These are phyloP conservation scores for Trichoderma semiorbis DNA, from an alignment of 2,329 filamentous ascomycete genomes.

Conservation along the genomic window DNA sequence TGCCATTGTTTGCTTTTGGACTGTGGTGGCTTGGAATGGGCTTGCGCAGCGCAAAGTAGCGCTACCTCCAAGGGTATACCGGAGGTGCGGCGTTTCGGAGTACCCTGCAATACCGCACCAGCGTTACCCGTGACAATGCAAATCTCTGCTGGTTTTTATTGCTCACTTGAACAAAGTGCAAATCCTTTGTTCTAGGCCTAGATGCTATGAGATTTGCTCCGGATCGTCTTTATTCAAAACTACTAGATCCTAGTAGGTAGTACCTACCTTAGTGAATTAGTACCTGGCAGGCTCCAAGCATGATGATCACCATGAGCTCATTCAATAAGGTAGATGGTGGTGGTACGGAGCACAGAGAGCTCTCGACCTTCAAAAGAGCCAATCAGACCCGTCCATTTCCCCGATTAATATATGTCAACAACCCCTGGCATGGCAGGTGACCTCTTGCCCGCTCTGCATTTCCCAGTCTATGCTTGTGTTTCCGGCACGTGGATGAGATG, in stretches of 20 bases:
- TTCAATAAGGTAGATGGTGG: background rate
- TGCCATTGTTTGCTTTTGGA: background rate
- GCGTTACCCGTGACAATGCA: background rate
- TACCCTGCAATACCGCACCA: background rate
- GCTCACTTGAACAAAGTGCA: background rate
- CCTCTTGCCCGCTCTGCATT: background rate
- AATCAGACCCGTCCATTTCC: background rate
- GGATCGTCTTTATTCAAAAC: background rate
- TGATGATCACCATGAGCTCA: background rate
- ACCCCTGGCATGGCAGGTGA: slow-evolving; percentile 4
- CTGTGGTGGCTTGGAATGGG: background rate
- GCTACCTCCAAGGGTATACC: background rate
- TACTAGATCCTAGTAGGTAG: background rate
- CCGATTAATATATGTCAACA: background rate
- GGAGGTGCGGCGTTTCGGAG: background rate
- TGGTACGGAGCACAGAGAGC: background rate
- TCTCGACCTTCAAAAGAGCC: background rate
- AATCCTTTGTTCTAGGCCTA: background rate
- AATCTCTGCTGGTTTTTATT: background rate
- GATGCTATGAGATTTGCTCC: background rate
- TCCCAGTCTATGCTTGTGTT: background rate
- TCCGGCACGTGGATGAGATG: slow-evolving; percentile 10
- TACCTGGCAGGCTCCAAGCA: background rate
- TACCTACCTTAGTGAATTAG: background rate
- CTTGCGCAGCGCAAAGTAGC: background rate